Evolutionary conservation across 1,284 basidiomycete genomes (phyloP), one percentile per base, ranked within the genome.

Genomic region (Sanguinoderma infundibulare): DNA sequence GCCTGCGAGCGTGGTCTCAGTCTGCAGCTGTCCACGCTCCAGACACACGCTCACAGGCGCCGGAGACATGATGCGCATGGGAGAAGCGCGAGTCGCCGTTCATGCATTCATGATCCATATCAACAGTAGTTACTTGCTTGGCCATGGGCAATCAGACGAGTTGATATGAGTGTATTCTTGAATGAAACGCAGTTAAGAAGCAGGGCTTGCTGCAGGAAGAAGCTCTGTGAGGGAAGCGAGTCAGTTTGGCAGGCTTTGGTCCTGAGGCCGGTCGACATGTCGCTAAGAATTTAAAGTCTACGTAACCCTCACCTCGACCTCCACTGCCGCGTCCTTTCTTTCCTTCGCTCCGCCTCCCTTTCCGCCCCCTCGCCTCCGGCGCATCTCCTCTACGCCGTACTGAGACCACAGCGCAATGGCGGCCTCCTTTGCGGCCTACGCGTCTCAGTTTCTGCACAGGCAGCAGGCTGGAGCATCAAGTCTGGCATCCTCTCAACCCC

Each of bases 401-500:
- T 34, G 57, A 60, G 55, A 34, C 47, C 53, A 42, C 46, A 17
- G 26, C 58, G 50, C 53, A 66, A 84, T 84, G 83, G 77, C 82
- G 55, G 78, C 84, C 62, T 87, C 86, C 57, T 89, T 90, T 71
- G 85, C 86, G 65, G 81, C 81, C 24, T 89, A 87, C 75, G 87
- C 87, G 49, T 89, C 87, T 24, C 86, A 89, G 66, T 89, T 87
- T 68, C 75, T 89, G 67, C 85, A 78, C 65, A 78, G 80, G 65
- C 83, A 83, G 63, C 79, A 80, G 65, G 77, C 78, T 67, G 72
- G 72, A 59, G 67, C 74, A 70, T 69, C 77, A 32, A 81, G 77
- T 73, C 76, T 80, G 69, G 78, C 81, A n/a, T 86, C 87, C 46
- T 87, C 85, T 35, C 89, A 91, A 73, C 90, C 90, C 60, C 83